Percentiles rank a stretch among this genome's conserved stretches.
These are phyloP conservation scores for Puya raimondii DNA, from an alignment of 176 grass and related monocot genomes.

Conservation along the genomic window DNA sequence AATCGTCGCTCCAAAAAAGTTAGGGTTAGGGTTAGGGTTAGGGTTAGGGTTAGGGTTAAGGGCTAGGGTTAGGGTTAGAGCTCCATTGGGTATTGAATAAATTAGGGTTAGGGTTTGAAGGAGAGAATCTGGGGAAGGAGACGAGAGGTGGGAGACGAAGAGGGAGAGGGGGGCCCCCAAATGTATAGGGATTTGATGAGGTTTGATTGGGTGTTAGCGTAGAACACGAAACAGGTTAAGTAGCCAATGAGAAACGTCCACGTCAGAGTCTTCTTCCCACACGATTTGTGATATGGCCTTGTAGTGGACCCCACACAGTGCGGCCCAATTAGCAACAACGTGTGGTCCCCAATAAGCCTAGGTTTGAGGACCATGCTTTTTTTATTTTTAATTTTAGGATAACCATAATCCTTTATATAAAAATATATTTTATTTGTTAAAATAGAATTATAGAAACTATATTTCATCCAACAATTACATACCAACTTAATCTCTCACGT, in stretches of 20 bases:
- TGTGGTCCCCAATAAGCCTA: too few relatives aligned
- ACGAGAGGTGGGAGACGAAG: neutral
- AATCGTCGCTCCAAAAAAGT: neutral
- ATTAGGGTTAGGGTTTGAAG: neutral
- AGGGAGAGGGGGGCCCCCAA: neutral
- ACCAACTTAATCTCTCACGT: too few relatives aligned
- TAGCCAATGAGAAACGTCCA: neutral
- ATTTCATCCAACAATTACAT: too few relatives aligned
- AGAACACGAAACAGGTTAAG: neutral
- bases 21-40: neutral
- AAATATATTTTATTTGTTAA: too few relatives aligned
- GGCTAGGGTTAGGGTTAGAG: neutral
- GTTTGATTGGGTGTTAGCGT: neutral
- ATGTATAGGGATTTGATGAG: neutral
- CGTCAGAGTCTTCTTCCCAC: neutral
- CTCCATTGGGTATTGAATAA: too few relatives aligned
- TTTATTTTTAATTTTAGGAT: neutral
- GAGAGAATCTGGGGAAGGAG: neutral
- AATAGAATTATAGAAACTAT: too few relatives aligned
- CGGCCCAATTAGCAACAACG: too few relatives aligned
- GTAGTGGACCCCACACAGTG: neutral
- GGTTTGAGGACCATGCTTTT: too few relatives aligned
- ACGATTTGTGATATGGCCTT: neutral
- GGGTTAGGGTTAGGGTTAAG: neutral
- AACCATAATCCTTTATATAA: too few relatives aligned